These are phyloP conservation scores for Lolium multiflorum DNA, from an alignment of 176 grass and related monocot species.

Conservation along the genomic window DNA sequence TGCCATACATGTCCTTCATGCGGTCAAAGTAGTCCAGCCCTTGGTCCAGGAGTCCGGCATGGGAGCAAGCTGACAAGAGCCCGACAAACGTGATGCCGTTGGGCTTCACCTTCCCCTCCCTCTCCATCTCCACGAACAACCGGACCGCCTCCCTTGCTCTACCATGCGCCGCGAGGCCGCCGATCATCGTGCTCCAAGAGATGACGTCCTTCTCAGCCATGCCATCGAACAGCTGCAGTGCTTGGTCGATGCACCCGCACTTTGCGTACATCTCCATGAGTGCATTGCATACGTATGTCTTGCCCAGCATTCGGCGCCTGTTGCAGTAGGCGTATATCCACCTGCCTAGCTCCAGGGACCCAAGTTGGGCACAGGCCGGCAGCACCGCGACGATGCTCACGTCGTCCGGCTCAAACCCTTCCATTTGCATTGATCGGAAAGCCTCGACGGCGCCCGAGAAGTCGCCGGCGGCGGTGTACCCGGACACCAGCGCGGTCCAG, in stretches of 20 bases:
- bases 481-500: slow-evolving; percentile 70
- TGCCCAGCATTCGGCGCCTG: slow-evolving; percentile 52
- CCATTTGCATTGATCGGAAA: slow-evolving; percentile 61
- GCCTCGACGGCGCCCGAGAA: slow-evolving; percentile 47
- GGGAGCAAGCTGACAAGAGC: slow-evolving; percentile 66
- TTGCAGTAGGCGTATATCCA: slow-evolving; percentile 69
- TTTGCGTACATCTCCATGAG: slow-evolving; percentile 76
- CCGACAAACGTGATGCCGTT: slow-evolving; percentile 66
- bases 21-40: slow-evolving; percentile 52
- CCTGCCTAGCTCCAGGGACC: slow-evolving; percentile 63
- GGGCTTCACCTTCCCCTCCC: slow-evolving; percentile 43
- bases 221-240: slow-evolving; percentile 53
- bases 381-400: slow-evolving; percentile 65
- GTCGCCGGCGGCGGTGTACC: slow-evolving; percentile 43
- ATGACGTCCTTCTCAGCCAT: slow-evolving; percentile 61
- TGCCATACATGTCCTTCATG: slow-evolving; percentile 46
- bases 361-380: slow-evolving; percentile 66
- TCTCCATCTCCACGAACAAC: slow-evolving; percentile 61
- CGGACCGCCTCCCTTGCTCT: slow-evolving; percentile 51
- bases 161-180: slow-evolving; percentile 54
- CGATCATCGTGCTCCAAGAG: slow-evolving; percentile 68
- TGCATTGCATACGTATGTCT: slow-evolving; percentile 54
- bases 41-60: slow-evolving; percentile 60
- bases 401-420: slow-evolving; percentile 57
- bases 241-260: slow-evolving; percentile 65